Evolutionary conservation across 257 asterid genomes (phyloP).

Genomic region (Petunia axillaris): DNA sequence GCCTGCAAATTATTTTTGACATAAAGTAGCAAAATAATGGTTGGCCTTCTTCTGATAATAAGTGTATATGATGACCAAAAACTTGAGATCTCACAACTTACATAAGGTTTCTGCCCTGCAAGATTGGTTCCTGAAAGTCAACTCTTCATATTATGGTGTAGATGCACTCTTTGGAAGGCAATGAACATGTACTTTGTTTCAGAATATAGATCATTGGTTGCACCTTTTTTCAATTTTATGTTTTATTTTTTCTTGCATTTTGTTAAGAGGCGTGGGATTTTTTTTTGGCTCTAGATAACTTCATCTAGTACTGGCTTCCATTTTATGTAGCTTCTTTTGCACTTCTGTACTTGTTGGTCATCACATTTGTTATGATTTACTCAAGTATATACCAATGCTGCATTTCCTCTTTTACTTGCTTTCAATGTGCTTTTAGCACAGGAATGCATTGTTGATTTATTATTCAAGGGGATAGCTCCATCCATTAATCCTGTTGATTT

Average conservation of each 20-base stretch:
- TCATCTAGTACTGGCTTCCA: not conserved
- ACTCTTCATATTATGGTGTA: not conserved
- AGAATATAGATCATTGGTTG: not conserved
- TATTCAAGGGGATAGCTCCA: not conserved
- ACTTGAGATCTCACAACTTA: not conserved
- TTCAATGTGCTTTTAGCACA: not conserved
- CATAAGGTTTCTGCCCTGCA: not conserved
- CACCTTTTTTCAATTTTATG: not conserved
- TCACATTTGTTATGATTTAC: not conserved
- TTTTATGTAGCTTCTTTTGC: constrained; percentile 21
- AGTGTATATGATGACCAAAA: not conserved
- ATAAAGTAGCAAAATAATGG: constrained; percentile 1
- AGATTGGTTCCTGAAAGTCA: constrained; percentile 10
- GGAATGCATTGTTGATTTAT: not conserved
- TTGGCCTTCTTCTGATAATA: not conserved
- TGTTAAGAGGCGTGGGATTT: constrained; percentile 12
- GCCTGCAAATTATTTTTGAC: not conserved
- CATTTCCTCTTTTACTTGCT: not conserved
- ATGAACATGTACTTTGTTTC: not conserved
- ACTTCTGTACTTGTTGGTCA: constrained; percentile 5
- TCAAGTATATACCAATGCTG: not conserved
- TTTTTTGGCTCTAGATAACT: not conserved
- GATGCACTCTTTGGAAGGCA: not conserved
- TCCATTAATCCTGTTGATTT: not conserved
- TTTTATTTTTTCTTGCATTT: not conserved